phyloP scores from a whole-genome alignment of 306 rosid genomes.

The Ammopiptanthus mongolicus region DNA sequence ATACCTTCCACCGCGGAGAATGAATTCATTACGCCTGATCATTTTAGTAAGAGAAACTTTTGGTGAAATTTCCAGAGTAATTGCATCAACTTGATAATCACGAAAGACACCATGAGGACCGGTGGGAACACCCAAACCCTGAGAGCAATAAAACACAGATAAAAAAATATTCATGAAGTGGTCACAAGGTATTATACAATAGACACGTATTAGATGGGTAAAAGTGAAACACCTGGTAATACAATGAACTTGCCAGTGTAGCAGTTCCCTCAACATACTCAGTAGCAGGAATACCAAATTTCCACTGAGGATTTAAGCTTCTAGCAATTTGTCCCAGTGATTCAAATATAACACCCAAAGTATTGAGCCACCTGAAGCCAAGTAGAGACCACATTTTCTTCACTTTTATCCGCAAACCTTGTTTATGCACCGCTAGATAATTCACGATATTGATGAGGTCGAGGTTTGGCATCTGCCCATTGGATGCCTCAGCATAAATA shows the following conservation, averaged over 20 bases:
- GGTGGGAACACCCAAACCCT: slow-evolving; percentile 94
- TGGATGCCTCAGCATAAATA: slow-evolving; percentile 87
- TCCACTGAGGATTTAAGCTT: slow-evolving; percentile 73
- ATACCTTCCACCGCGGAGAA: slow-evolving; percentile 78
- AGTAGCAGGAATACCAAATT: slow-evolving; percentile 78
- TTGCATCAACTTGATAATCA: slow-evolving; percentile 94
- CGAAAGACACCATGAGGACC: slow-evolving; percentile 98
- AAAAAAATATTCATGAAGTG: slow-evolving; percentile 4
- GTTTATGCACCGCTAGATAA: slow-evolving; percentile 80
- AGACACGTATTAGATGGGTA: background rate
- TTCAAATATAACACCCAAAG: slow-evolving; percentile 69
- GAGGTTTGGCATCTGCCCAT: slow-evolving; percentile 96
- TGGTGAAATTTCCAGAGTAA: slow-evolving; percentile 78
- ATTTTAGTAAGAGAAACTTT: slow-evolving; percentile 47
- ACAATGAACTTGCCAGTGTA: slow-evolving; percentile 91
- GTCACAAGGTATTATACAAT: background rate
- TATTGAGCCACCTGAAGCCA: slow-evolving; percentile 61
- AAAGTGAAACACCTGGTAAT: slow-evolving; percentile 62
- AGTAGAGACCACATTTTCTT: slow-evolving; percentile 64
- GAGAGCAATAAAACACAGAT: slow-evolving; percentile 16
- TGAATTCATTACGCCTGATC: slow-evolving; percentile 56
- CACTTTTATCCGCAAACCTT: slow-evolving; percentile 70
- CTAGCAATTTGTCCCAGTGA: slow-evolving; percentile 53
- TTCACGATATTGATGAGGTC: slow-evolving; percentile 91
- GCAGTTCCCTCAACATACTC: slow-evolving; percentile 89